A percentile compares a stretch with the other conserved stretches of the same genome.
Evolutionary conservation across 2,329 filamentous ascomycete genomes (phyloP).

Genomic region (Penicillium sp.): DNA sequence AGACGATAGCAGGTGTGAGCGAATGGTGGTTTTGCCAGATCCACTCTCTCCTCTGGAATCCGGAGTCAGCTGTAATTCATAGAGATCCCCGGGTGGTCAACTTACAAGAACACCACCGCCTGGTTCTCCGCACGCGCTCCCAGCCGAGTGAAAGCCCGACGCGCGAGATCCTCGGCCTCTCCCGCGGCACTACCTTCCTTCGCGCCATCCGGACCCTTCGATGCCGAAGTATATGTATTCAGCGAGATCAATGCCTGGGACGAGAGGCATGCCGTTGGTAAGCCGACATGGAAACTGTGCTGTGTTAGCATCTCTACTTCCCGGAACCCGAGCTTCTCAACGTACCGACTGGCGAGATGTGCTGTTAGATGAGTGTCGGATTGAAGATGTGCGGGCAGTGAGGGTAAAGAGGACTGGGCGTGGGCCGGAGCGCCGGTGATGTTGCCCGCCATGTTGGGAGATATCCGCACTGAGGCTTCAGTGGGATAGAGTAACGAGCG

Average conservation of each 20-base stretch:
- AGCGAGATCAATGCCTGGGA: slow-evolving; percentile 88
- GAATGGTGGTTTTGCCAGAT: slow-evolving; percentile 90
- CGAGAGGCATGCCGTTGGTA: slow-evolving; percentile 83
- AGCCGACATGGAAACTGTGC: slow-evolving; percentile 79
- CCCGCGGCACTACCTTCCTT: slow-evolving; percentile 91
- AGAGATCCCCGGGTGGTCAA: slow-evolving; percentile 19
- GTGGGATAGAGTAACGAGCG: slow-evolving; percentile 8
- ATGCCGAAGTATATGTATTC: slow-evolving; percentile 90
- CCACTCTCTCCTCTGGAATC: slow-evolving; percentile 83
- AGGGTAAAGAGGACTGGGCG: slow-evolving; percentile 78
- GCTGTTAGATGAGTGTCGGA: slow-evolving; percentile 53
- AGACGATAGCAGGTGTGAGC: slow-evolving; percentile 81
- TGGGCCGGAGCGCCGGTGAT: slow-evolving; percentile 57
- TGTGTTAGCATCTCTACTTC: not conserved
- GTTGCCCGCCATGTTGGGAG: slow-evolving; percentile 39
- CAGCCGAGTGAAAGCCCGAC: slow-evolving; percentile 78
- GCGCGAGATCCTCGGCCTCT: slow-evolving; percentile 87
- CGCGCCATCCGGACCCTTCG: slow-evolving; percentile 83
- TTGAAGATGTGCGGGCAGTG: slow-evolving; percentile 69
- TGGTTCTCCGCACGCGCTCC: slow-evolving; percentile 91
- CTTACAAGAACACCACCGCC: slow-evolving; percentile 87
- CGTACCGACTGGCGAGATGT: slow-evolving; percentile 51
- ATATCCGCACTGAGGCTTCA: slow-evolving; percentile 4
- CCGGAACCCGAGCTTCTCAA: not conserved
- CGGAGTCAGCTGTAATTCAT: slow-evolving; percentile 26